Evolutionary conservation across 2,329 filamentous ascomycete genomes (phyloP).

Genomic region (Macrophomina pseudophaseolina): DNA sequence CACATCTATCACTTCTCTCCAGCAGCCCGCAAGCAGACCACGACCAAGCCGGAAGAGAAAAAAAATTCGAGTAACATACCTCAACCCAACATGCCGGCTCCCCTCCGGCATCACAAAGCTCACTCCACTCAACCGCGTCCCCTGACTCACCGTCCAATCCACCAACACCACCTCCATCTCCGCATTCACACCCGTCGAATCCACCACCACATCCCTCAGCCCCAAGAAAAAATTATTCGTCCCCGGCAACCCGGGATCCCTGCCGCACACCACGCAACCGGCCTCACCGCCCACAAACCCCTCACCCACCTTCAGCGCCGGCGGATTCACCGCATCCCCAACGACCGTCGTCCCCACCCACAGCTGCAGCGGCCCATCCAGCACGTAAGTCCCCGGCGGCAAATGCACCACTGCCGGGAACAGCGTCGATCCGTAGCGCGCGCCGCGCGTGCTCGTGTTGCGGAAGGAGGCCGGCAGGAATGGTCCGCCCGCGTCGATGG

Average conservation of each 20-base stretch:
- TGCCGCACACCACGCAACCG: constrained; percentile 29
- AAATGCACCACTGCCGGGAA: constrained; percentile 35
- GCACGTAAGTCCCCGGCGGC: constrained; percentile 35
- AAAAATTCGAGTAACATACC: constrained; percentile 25
- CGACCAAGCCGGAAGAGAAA: too few relatives aligned
- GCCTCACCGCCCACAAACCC: background rate
- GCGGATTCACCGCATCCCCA: constrained; percentile 1
- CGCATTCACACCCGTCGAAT: constrained; percentile 32
- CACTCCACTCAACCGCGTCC: constrained; percentile 35
- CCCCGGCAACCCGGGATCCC: constrained; percentile 29
- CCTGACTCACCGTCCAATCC: constrained; percentile 38
- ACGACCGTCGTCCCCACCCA: constrained; percentile 25
- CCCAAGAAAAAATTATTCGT: constrained; percentile 37
- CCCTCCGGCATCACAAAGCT: constrained; percentile 42
- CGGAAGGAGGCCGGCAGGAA: background rate
- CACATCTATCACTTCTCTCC: background rate
- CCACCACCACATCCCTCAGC: constrained; percentile 36
- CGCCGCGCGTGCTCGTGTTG: background rate
- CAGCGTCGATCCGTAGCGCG: constrained; percentile 29
- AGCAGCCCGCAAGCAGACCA: background rate
- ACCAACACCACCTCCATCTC: constrained; percentile 31
- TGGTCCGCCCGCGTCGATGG: background rate
- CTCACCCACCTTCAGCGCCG: background rate
- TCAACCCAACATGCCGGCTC: constrained; percentile 44
- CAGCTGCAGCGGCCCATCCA: constrained; percentile 32